These are phyloP conservation scores for Hygrophorus russula DNA, from an alignment of 768 basidiomycete species.

Conservation along the genomic window DNA sequence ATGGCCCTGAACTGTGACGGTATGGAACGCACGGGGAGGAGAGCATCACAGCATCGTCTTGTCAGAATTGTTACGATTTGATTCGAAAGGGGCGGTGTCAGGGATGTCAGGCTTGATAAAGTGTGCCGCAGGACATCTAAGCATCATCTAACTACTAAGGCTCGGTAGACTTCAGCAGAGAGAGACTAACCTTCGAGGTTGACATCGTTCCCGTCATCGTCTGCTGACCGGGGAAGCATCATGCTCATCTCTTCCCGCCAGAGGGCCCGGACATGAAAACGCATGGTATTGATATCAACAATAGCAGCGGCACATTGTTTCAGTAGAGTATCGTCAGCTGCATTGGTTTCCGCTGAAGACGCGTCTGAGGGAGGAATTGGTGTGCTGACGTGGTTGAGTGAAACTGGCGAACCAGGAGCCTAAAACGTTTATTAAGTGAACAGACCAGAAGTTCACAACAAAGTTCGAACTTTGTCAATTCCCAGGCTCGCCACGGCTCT, in stretches of 20 bases:
- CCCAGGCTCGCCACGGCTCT: conserved; percentile 17
- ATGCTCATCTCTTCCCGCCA: conserved; percentile 61
- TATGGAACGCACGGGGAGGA: conserved; percentile 78
- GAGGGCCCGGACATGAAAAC: conserved; percentile 37
- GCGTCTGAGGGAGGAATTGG: conserved; percentile 38
- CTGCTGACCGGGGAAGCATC: conserved; percentile 40
- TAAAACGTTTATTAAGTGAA: too few species aligned
- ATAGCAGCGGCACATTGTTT: conserved; percentile 58
- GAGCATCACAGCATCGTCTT: conserved; percentile 73
- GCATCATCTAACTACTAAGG: background rate
- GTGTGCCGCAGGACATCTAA: conserved; percentile 47
- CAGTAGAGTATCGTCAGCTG: conserved; percentile 54
- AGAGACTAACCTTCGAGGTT: conserved; percentile 39
- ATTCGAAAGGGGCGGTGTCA: conserved; percentile 47
- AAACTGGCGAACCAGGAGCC: conserved; percentile 12
- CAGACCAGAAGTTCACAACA: conserved; percentile 6
- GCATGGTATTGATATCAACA: conserved; percentile 53
- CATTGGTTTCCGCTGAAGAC: conserved; percentile 40
- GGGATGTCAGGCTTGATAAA: conserved; percentile 33
- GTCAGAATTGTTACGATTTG: conserved; percentile 65
- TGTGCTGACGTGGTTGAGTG: conserved; percentile 37
- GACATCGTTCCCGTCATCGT: conserved; percentile 19
- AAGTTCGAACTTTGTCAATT: background rate
- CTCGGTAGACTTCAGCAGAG: background rate
- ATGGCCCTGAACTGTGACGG: conserved; percentile 85